phyloP scores from a whole-genome alignment of 306 rosid species.

The Prunus padus region DNA sequence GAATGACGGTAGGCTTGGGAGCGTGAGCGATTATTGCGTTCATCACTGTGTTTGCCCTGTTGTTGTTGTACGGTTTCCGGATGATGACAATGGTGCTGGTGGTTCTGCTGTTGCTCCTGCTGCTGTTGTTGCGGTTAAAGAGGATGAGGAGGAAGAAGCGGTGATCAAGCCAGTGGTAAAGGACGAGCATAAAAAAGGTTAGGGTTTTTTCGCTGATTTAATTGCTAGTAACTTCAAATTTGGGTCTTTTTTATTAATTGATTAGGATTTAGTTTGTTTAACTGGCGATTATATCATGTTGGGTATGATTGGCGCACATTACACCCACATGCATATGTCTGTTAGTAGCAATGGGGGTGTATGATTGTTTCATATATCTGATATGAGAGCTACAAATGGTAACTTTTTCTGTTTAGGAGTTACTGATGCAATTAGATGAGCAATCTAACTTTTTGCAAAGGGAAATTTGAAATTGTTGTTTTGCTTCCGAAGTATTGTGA shows the following conservation, averaged over 20 bases:
- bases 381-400: neutral
- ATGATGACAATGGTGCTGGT: conserved; percentile 39
- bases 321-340: too few relatives aligned
- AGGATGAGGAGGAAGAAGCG: conserved; percentile 42
- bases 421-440: neutral
- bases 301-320: neutral
- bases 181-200: conserved; percentile 58
- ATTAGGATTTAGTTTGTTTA: neutral
- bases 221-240: neutral
- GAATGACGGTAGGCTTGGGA: conserved; percentile 81
- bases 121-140: conserved; percentile 40
- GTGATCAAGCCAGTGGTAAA: conserved; percentile 34
- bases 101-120: conserved; percentile 22
- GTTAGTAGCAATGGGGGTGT: neutral
- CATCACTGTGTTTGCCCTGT: conserved; percentile 97
- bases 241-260: neutral
- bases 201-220: conserved; percentile 16
- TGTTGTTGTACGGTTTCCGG: conserved; percentile 89
- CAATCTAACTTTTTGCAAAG: neutral
- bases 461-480: neutral
- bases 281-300: neutral
- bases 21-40: conserved; percentile 95
- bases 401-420: neutral
- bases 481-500: neutral
- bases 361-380: neutral